A percentile compares a stretch with the other conserved stretches of the same genome.
phyloP scores from a whole-genome alignment of 495 filamentous ascomycete species.

The Bacidia rubella region DNA sequence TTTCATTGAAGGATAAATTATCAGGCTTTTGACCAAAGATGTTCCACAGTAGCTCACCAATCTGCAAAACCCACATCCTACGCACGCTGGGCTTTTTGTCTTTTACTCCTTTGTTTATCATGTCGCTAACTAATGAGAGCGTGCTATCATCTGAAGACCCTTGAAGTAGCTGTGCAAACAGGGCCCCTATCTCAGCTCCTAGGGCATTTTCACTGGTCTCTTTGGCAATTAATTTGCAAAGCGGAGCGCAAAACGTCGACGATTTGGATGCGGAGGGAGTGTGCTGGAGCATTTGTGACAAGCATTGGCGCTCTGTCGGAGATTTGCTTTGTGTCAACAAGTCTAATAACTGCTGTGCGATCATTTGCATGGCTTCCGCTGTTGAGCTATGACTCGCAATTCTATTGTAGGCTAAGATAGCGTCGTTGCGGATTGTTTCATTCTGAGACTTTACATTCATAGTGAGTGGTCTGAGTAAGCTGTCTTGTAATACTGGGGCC shows the following conservation, averaged over 20 bases:
- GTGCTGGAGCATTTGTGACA: conserved; percentile 61
- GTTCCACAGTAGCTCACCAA: conserved; percentile 61
- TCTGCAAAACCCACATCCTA: conserved; percentile 64
- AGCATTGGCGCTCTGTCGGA: conserved; percentile 65
- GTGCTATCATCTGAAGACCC: conserved; percentile 33
- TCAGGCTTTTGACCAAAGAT: conserved; percentile 24
- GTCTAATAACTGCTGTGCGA: conserved; percentile 59
- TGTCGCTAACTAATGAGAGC: conserved; percentile 49
- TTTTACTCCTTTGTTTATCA: conserved; percentile 63
- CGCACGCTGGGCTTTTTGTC: conserved; percentile 73
- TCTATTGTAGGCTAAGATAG: conserved; percentile 55
- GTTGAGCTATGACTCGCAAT: conserved; percentile 44
- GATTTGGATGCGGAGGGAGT: conserved; percentile 46
- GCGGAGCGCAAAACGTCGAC: conserved; percentile 47
- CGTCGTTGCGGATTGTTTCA: conserved; percentile 56
- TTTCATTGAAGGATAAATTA: background rate
- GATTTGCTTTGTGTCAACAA: conserved; percentile 66
- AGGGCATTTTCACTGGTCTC: conserved; percentile 80
- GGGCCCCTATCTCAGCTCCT: conserved; percentile 54
- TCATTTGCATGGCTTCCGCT: conserved; percentile 41
- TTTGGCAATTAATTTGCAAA: conserved; percentile 53
- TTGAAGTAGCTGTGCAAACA: conserved; percentile 43
- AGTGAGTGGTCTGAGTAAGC: conserved; percentile 70
- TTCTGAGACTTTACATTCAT: conserved; percentile 86
- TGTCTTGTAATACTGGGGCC: conserved; percentile 51